These are phyloP conservation scores for Lolium rigidum DNA, from an alignment of 176 grass and related monocot genomes.

Conservation along the genomic window DNA sequence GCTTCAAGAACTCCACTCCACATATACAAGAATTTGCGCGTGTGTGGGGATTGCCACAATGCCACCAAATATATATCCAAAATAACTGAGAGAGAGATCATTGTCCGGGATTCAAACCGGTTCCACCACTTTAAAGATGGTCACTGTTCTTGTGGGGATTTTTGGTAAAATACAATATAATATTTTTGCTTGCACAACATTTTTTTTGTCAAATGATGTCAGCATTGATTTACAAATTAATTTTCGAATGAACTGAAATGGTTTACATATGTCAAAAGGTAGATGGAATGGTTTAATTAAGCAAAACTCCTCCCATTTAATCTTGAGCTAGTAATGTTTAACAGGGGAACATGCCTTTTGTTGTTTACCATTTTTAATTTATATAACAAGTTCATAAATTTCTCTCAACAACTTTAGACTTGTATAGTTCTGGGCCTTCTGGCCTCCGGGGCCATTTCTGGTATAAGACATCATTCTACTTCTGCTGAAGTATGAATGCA, in stretches of 20 bases:
- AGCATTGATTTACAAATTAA: constrained; percentile 1
- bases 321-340: constrained; percentile 10
- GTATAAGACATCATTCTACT: constrained; percentile 14
- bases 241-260: constrained; percentile 38
- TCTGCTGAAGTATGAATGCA: neutral
- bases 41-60: constrained; percentile 84
- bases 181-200: constrained; percentile 1
- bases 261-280: constrained; percentile 24
- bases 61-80: constrained; percentile 81
- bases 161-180: constrained; percentile 58
- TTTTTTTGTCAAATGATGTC: constrained; percentile 2
- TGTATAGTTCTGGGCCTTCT: neutral
- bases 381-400: neutral
- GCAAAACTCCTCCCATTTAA: neutral
- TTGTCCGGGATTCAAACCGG: constrained; percentile 77
- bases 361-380: neutral
- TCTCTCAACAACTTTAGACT: neutral
- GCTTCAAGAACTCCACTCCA: constrained; percentile 57
- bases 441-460: neutral
- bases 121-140: constrained; percentile 85
- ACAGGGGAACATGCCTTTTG: neutral
- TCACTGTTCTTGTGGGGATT: constrained; percentile 77
- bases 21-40: constrained; percentile 74
- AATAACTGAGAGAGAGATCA: constrained; percentile 73
- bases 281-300: constrained; percentile 22